Conservation (phyloP, 805 yeast species). For the Myxozyma kluyveri region DNA sequence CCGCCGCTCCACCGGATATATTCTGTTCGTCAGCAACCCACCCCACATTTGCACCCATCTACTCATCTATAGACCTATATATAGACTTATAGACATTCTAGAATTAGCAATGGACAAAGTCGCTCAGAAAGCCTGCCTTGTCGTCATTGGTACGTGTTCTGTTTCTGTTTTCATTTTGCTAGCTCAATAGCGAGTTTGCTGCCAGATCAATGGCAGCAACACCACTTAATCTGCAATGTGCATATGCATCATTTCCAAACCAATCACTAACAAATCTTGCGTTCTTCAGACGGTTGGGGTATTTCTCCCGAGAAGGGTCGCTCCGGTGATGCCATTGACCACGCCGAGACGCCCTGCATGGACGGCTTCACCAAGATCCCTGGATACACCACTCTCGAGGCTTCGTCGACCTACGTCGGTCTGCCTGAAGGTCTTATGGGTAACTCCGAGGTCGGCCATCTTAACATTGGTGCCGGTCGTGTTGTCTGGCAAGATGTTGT, state of each 20-base stretch:
- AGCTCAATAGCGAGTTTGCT: not conserved
- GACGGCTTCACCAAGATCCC: constrained; percentile 18
- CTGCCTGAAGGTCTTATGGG: constrained; percentile 33
- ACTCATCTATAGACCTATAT: not conserved
- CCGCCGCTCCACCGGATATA: not conserved
- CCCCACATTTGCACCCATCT: not conserved
- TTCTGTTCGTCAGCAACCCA: not conserved
- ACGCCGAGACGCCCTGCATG: constrained; percentile 31
- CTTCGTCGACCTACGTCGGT: constrained; percentile 30
- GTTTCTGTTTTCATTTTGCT: not conserved
- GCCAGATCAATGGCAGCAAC: no score
- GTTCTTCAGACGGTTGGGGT: constrained; percentile 28
- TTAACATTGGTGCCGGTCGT: constrained; percentile 33
- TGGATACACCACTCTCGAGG: constrained; percentile 29
- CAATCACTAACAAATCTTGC: not conserved
- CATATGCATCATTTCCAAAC: not conserved
- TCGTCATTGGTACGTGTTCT: constrained; percentile 28
- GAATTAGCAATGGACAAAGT: constrained; percentile 4
- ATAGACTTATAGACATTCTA: no score
- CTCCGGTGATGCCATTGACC: constrained; percentile 30
- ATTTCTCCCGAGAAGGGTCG: constrained; percentile 22
- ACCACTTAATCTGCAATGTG: not conserved
- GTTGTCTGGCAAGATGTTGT: constrained; percentile 34
- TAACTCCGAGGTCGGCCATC: constrained; percentile 32
- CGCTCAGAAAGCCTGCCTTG: constrained; percentile 26